phyloP scores from a whole-genome alignment of 2,329 filamentous ascomycete species.

The Fusarium transvaalense region DNA sequence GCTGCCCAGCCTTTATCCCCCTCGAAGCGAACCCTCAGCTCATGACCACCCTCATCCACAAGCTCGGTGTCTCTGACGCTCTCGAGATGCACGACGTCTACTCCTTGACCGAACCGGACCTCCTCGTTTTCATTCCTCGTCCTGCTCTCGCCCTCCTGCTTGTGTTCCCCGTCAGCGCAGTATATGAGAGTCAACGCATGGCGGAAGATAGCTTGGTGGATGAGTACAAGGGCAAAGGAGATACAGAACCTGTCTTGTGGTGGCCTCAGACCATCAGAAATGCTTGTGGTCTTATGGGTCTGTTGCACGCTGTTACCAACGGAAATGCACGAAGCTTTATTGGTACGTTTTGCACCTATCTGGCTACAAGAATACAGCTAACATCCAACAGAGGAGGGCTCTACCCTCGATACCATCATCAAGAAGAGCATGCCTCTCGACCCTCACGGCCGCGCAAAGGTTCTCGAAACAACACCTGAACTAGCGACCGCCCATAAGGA shows the following conservation, averaged over 20 bases:
- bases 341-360: constrained; percentile 51
- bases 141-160: constrained; percentile 90
- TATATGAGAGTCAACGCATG: constrained; percentile 81
- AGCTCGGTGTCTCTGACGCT: constrained; percentile 82
- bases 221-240: constrained; percentile 77
- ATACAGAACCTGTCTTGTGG: constrained; percentile 84
- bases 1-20: constrained; percentile 66
- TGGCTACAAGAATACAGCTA: neutral
- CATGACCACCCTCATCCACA: constrained; percentile 85
- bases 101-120: constrained; percentile 85
- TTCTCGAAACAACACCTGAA: constrained; percentile 81
- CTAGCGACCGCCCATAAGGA: constrained; percentile 83
- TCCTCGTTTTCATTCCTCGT: constrained; percentile 88
- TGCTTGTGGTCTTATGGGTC: constrained; percentile 89
- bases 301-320: constrained; percentile 86
- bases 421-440: constrained; percentile 76
- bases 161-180: constrained; percentile 85
- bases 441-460: constrained; percentile 73
- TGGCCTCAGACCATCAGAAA: constrained; percentile 96
- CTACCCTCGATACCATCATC: constrained; percentile 74
- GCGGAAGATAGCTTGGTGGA: constrained; percentile 75
- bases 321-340: constrained; percentile 76
- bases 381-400: constrained; percentile 57
- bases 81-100: constrained; percentile 92
- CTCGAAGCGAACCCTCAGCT: constrained; percentile 86